A percentile compares a stretch with the other conserved stretches of the same genome.
phyloP scores from a whole-genome alignment of 768 basidiomycete genomes.

The Tephrocybe sp. region DNA sequence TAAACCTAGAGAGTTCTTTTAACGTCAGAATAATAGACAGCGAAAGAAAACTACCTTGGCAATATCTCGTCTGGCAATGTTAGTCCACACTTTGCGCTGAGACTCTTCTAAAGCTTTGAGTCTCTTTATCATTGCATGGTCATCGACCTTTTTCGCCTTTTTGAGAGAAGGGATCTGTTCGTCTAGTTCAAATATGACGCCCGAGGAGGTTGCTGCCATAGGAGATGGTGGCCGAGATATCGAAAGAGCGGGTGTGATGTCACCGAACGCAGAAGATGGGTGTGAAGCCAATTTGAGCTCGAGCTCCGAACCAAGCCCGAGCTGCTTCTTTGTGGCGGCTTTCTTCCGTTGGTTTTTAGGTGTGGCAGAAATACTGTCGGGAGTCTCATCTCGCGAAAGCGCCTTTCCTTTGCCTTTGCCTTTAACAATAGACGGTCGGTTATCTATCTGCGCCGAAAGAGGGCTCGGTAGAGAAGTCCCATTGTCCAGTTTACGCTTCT shows the following conservation, averaged over 20 bases:
- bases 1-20: constrained; percentile 59
- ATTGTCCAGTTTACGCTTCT: constrained; percentile 62
- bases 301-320: constrained; percentile 49
- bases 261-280: constrained; percentile 62
- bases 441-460: constrained; percentile 23
- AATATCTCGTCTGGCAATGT: constrained; percentile 81
- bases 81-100: constrained; percentile 87
- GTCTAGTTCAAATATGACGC: constrained; percentile 70
- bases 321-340: constrained; percentile 54
- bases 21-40: background rate
- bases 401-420: constrained; percentile 53
- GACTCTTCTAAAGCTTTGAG: constrained; percentile 77
- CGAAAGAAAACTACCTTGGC: constrained; percentile 54
- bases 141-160: constrained; percentile 77
- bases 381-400: constrained; percentile 50
- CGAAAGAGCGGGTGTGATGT: constrained; percentile 54
- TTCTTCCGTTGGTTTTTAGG: constrained; percentile 56
- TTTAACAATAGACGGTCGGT: constrained; percentile 35
- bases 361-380: constrained; percentile 54
- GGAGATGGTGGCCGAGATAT: constrained; percentile 74
- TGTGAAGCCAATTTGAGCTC: constrained; percentile 47
- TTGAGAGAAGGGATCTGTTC: constrained; percentile 68
- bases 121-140: constrained; percentile 67
- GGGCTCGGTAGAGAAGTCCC: constrained; percentile 28
- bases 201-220: constrained; percentile 50